These are phyloP conservation scores for Fusarium tjaetaba DNA, from an alignment of 2,329 filamentous ascomycete genomes.

Conservation along the genomic window DNA sequence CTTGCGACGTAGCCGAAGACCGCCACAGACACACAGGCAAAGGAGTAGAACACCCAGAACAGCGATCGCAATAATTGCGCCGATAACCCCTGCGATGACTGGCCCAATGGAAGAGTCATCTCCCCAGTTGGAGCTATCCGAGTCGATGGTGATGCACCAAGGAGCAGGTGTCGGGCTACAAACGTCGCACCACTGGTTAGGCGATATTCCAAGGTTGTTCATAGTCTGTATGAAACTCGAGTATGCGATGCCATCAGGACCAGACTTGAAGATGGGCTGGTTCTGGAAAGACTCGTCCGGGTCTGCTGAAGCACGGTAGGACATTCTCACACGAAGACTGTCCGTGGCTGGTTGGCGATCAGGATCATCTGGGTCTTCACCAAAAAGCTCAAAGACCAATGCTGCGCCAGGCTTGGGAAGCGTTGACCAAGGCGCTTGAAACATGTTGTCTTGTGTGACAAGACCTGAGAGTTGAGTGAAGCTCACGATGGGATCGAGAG, in stretches of 20 bases:
- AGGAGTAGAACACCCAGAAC: constrained; percentile 48
- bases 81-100: constrained; percentile 58
- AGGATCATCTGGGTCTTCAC: constrained; percentile 36
- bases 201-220: constrained; percentile 47
- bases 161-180: constrained; percentile 49
- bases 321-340: constrained; percentile 64
- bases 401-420: constrained; percentile 76
- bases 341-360: constrained; percentile 43
- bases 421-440: constrained; percentile 49
- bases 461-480: constrained; percentile 64
- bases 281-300: constrained; percentile 47
- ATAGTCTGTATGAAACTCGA: constrained; percentile 52
- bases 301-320: constrained; percentile 62
- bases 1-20: constrained; percentile 46
- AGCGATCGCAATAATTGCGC: constrained; percentile 53
- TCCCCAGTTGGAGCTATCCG: not conserved
- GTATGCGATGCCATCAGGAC: constrained; percentile 51
- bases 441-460: constrained; percentile 60
- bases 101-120: constrained; percentile 45
- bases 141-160: constrained; percentile 49
- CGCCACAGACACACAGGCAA: constrained; percentile 47
- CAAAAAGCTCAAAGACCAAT: constrained; percentile 76
- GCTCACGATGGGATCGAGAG: constrained; percentile 63
- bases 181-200: constrained; percentile 56
- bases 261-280: constrained; percentile 55